Base-by-base conservation (phyloP, 805 yeast species). In the Tetrapisispora namnaoensis region DNA sequence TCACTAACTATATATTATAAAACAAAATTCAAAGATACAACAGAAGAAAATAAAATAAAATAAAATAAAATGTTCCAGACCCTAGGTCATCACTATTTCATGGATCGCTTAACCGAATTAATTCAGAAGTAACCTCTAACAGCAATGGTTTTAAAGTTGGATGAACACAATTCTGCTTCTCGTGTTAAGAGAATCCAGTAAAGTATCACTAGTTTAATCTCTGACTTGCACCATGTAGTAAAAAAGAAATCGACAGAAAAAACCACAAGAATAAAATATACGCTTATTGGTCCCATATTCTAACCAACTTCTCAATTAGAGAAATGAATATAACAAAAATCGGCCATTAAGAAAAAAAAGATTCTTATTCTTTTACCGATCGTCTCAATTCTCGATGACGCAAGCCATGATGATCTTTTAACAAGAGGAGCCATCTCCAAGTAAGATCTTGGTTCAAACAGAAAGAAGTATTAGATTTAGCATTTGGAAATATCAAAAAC, bases 61-160 rank as follows among this genome's bases (percentile, higher is more conserved):
- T 28, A 18, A 18, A 11, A 18, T 17, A 34, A 36, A 57, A 73
- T 85, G 87, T 85, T 66, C 80, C 91, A 85, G 74, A 68, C 82
- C 71, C 73, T 80, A 86, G 95, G 95, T 86, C 95, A 86, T 86
- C 95, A 83, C 90, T 86, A 75, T 81, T 83, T 86, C 95, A 86
- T 86, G 95, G 89, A 79, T 82, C 84, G 77, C 83, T 74, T 69
- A 68, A 72, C 75, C 74, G 66, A 39, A 59, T 58, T 36, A 48
- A 59, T 58, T 63, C 60, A 68, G 68, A 71, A 75, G 87, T 88
- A 82, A 83, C 95, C 95, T 87, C 89, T 68, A 82, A 83, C 86
- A 79, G 90, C 95, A 88, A 88, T 88, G 96, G 96, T 88, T 88
- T 88, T 88, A 86, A 84, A 82, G 87, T 79, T 82, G 93, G 71